Evolutionary conservation across 2,329 filamentous ascomycete genomes (phyloP).

Genomic region (Epichloe amarillans): DNA sequence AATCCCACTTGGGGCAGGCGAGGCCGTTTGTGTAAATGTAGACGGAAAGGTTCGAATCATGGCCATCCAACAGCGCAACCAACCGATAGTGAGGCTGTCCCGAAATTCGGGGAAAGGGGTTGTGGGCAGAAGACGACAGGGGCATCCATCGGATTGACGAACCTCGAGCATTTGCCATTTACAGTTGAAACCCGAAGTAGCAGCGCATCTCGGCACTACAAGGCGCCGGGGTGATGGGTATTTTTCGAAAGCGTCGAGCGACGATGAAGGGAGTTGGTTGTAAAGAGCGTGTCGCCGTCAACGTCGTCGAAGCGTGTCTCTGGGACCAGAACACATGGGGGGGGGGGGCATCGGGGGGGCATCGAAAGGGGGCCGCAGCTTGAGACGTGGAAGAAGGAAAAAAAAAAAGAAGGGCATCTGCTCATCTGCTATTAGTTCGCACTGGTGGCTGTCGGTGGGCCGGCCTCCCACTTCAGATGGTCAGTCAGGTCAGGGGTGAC

Average conservation of each 20-base stretch:
- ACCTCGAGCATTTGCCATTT: conserved; percentile 1
- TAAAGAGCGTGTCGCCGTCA: neutral
- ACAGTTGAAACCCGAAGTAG: neutral
- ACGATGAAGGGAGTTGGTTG: neutral
- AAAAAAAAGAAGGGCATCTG: conserved; percentile 4
- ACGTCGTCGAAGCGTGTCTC: neutral
- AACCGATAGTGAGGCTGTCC: neutral
- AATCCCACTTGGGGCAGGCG: neutral
- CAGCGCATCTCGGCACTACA: conserved; percentile 3
- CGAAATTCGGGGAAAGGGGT: neutral
- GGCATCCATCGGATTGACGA: neutral
- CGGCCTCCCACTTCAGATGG: neutral
- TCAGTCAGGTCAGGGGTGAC: neutral
- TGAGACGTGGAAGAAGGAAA: neutral
- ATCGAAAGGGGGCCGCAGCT: neutral
- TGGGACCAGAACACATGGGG: conserved; percentile 1
- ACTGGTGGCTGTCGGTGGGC: neutral
- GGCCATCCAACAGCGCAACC: neutral
- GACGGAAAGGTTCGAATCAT: neutral
- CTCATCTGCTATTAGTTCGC: neutral
- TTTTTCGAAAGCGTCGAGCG: neutral
- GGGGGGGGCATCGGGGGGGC: neutral
- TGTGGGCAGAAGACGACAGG: neutral
- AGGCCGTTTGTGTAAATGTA: neutral
- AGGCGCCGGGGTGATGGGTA: neutral